Evolutionary conservation across 1,284 basidiomycete species (phyloP), one percentile per base, ranked within the genome.

Genomic region (Leccinum olivaceoglutinosum): DNA sequence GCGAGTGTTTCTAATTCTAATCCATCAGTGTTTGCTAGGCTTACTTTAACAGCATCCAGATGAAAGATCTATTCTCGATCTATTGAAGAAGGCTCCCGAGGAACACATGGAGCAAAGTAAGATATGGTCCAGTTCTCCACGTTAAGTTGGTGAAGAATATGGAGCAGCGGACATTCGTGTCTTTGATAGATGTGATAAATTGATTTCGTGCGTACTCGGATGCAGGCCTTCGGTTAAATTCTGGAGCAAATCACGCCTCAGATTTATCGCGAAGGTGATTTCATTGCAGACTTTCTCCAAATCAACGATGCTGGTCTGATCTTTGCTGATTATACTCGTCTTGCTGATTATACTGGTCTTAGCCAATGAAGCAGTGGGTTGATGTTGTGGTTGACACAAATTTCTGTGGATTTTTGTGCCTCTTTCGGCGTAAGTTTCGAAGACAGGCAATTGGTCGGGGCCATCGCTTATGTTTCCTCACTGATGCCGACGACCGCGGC

Each of bases 241-340:
- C 78, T 98, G 4, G 86, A 90, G 58, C 88, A 92, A 74, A 82
- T 98, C 6, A 82, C 89, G 6, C 87, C 88, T 3, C 82, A 90
- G 61, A 82, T 98, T 14, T 86, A 89, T 64, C 84, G 84, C 14
- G 97, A 99, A 77, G 88, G 92, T 71, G 87, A 88, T 16, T 98
- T 98, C 76, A 88, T 98, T 66, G 85, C 89, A 9, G 92, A 96
- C 69, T 95, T 98, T 74, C 79, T 99, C 55, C 94, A 96, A 72
- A 91, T 97, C 72, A 90, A 92, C 67, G 93, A 96, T 70, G 85
- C 88, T 55, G 87, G 87, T 29, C 82, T 93, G 29, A 98, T 96
- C 0, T 99, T 95, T 75, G 96, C 96, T 9, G 96, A 98, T 76
- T 96, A 97, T 71, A 93, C 95, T 86, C 88, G 89, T 58, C 79